These are phyloP conservation scores for Phyllosticta ampelicida DNA, from an alignment of 2,329 filamentous ascomycete species.

Conservation along the genomic window DNA sequence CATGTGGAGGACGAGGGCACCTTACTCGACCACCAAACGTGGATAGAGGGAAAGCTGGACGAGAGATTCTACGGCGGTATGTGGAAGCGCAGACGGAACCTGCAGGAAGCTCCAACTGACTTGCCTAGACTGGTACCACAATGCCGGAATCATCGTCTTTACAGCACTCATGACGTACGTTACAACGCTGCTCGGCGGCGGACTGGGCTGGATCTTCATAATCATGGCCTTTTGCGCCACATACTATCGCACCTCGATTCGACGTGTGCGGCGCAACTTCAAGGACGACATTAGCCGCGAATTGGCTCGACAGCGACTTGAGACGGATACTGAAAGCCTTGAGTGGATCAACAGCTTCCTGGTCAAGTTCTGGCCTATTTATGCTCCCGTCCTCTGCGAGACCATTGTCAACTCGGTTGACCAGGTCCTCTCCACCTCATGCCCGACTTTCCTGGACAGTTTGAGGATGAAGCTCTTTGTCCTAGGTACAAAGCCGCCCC, in stretches of 20 bases:
- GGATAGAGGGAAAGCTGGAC: slow-evolving; percentile 70
- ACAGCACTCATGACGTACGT: slow-evolving; percentile 87
- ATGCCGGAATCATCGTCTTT: slow-evolving; percentile 86
- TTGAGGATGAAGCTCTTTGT: slow-evolving; percentile 89
- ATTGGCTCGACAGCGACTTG: slow-evolving; percentile 73
- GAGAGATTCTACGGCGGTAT: slow-evolving; percentile 83
- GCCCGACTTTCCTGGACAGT: slow-evolving; percentile 85
- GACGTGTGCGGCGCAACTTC: slow-evolving; percentile 88
- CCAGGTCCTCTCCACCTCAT: slow-evolving; percentile 86
- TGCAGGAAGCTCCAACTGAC: background rate
- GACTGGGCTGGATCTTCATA: slow-evolving; percentile 84
- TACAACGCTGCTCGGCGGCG: slow-evolving; percentile 77
- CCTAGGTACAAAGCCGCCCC: slow-evolving; percentile 85
- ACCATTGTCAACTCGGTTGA: slow-evolving; percentile 91
- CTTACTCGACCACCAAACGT: slow-evolving; percentile 77
- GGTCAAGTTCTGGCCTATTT: slow-evolving; percentile 99
- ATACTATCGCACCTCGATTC: slow-evolving; percentile 92
- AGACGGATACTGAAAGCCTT: slow-evolving; percentile 82
- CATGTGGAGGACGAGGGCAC: slow-evolving; percentile 49
- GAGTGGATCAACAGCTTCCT: slow-evolving; percentile 99
- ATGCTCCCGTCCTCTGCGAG: slow-evolving; percentile 83
- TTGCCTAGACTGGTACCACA: slow-evolving; percentile 85
- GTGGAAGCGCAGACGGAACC: slow-evolving; percentile 15
- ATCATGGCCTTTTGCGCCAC: slow-evolving; percentile 88
- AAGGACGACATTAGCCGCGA: slow-evolving; percentile 88